Evolutionary conservation across 176 grass and related monocot genomes (phyloP).

Genomic region (Oryza australiensis): DNA sequence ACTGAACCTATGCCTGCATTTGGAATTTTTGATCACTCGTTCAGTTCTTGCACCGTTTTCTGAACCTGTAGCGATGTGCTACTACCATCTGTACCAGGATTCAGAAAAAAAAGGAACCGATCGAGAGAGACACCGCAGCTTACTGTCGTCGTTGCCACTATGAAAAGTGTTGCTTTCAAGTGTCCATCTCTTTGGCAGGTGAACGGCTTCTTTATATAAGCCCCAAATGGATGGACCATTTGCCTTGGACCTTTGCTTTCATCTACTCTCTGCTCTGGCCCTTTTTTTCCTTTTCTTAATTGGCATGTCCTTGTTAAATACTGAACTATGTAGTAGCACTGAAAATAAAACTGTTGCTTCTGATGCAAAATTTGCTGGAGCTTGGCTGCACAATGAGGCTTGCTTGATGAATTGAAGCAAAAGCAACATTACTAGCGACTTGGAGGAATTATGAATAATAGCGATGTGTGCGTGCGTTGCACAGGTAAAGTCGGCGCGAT

Average conservation of each 20-base stretch:
- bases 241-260: not conserved
- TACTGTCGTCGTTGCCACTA: not conserved
- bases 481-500: too few relatives aligned
- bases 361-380: slow-evolving; percentile 9
- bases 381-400: not conserved
- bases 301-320: not conserved
- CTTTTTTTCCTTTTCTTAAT: not conserved
- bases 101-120: too few relatives aligned
- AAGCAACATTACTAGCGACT: not conserved
- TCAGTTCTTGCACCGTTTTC: not conserved
- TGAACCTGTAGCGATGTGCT: not conserved
- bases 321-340: not conserved
- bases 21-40: not conserved
- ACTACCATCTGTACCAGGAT: not conserved
- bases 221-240: slow-evolving; percentile 12
- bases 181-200: not conserved
- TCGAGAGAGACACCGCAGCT: not conserved
- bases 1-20: not conserved
- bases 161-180: not conserved
- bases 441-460: not conserved
- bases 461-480: too few relatives aligned
- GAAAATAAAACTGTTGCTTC: slow-evolving; percentile 8
- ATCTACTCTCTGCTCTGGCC: not conserved
- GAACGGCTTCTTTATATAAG: not conserved
- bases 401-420: slow-evolving; percentile 20